Base-by-base conservation (phyloP, 2,329 filamentous ascomycete genomes). In the Aspergillus amoenus region DNA sequence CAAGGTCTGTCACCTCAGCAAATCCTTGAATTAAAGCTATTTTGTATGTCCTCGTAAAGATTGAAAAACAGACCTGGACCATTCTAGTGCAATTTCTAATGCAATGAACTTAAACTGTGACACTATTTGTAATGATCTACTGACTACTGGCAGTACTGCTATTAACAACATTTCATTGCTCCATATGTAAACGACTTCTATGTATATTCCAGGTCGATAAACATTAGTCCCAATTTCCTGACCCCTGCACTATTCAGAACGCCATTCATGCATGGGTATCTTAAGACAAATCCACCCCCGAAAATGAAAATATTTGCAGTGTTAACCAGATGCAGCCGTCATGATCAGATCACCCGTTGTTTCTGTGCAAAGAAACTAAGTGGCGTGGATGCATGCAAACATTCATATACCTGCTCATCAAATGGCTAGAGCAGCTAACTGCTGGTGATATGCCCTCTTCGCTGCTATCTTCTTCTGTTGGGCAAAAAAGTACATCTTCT, bases 401-500 rank as follows among this genome's bases (percentile, higher is more conserved):
- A 21, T 9, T 3, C 21, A 37, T 34, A 18, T 21, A 9, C n/a
- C 11, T 39, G 18, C 12, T 53, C 32, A 46, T 7, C 22, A 41
- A 12, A 21, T 3, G 44, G 6, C 27, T 4, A 47, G 27, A 13
- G 27, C 27, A 47, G 44, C 13, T n/a, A 11, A n/a, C 22, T 47
- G 44, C 30, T 47, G 40, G 9, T 53, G 42, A 27, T 30, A 5
- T 2, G 39, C 13, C 18, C 37, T 49, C 17, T 8, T 27, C 8
- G 24, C 44, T 6, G 39, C 52, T 13, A 37, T 39, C 18, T 55
- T 55, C 53, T 44, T 55, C 39, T 50, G 44, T 21, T 55, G 45
- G 9, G 43, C 15, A 30, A 44, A 32, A 34, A 44, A 27, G 39
- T 45, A 40, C 48, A 49, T 34, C 39, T 43, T 39, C 49, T 43